Evolutionary conservation across 352 stramenopile species (phyloP).

Genomic region (Phytophthora cactorum): DNA sequence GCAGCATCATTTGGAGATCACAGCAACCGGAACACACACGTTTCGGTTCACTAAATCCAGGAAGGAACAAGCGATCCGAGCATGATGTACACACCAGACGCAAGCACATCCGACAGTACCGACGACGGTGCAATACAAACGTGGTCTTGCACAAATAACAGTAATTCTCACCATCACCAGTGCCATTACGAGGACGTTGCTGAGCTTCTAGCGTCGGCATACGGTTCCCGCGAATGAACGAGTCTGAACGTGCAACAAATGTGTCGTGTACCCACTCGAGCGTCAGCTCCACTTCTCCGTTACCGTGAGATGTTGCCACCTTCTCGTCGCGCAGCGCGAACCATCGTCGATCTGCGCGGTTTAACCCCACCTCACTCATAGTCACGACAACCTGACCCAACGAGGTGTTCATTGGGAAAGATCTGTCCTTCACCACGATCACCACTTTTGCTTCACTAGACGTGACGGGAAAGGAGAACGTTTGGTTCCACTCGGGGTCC

Average conservation of each 20-base stretch:
- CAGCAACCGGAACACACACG: slow-evolving; percentile 86
- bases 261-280: slow-evolving; percentile 91
- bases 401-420: slow-evolving; percentile 78
- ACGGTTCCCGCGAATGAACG: slow-evolving; percentile 79
- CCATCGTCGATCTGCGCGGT: slow-evolving; percentile 81
- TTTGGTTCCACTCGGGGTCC: slow-evolving; percentile 92
- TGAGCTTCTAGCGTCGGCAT: slow-evolving; percentile 45
- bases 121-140: slow-evolving; percentile 80
- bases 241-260: slow-evolving; percentile 88
- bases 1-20: slow-evolving; percentile 89
- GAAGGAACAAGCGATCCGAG: slow-evolving; percentile 86
- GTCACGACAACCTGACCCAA: slow-evolving; percentile 75
- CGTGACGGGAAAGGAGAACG: slow-evolving; percentile 88
- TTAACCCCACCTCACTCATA: slow-evolving; percentile 85
- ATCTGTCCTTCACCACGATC: slow-evolving; percentile 75
- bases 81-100: slow-evolving; percentile 85
- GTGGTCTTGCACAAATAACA: slow-evolving; percentile 88
- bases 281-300: slow-evolving; percentile 89
- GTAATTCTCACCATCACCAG: slow-evolving; percentile 48
- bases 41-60: slow-evolving; percentile 88
- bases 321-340: slow-evolving; percentile 83
- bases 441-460: slow-evolving; percentile 73
- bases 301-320: slow-evolving; percentile 59
- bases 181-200: slow-evolving; percentile 22
- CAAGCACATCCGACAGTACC: slow-evolving; percentile 89